Percentiles rank a stretch among this genome's conserved stretches.
Evolutionary conservation across 2,329 filamentous ascomycete genomes (phyloP).

Genomic region (Metarhizium robertsii): DNA sequence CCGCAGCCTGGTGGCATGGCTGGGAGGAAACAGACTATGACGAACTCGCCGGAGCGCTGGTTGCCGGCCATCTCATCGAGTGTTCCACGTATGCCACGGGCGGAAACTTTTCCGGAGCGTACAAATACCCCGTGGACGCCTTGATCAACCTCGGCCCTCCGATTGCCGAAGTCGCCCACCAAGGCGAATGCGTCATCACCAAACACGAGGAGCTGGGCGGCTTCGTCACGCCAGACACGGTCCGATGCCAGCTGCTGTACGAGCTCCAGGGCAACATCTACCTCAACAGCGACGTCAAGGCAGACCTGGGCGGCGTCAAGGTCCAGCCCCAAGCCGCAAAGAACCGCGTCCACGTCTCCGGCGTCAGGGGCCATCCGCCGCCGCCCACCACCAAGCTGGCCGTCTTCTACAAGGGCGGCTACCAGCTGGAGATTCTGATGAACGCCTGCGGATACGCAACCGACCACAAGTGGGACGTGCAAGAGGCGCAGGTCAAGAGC

Average conservation of each 20-base stretch:
- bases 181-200: constrained; percentile 37
- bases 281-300: constrained; percentile 38
- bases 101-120: constrained; percentile 38
- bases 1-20: constrained; percentile 41
- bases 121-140: constrained; percentile 8
- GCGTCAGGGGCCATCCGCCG: constrained; percentile 31
- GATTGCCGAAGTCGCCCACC: constrained; percentile 36
- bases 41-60: constrained; percentile 32
- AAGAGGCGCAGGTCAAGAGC: constrained; percentile 36
- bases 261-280: constrained; percentile 39
- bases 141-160: constrained; percentile 32
- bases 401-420: constrained; percentile 39
- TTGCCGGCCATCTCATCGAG: constrained; percentile 41
- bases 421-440: constrained; percentile 32
- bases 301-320: constrained; percentile 24
- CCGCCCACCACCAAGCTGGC: constrained; percentile 42
- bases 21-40: constrained; percentile 37
- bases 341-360: constrained; percentile 29
- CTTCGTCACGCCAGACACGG: constrained; percentile 23
- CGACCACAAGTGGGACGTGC: constrained; percentile 36
- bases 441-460: constrained; percentile 40
- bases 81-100: constrained; percentile 42
- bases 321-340: constrained; percentile 23
- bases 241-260: constrained; percentile 39
- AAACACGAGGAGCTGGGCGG: constrained; percentile 37